Conservation (phyloP, 495 filamentous ascomycete species). For the Xeromyces bisporus region DNA sequence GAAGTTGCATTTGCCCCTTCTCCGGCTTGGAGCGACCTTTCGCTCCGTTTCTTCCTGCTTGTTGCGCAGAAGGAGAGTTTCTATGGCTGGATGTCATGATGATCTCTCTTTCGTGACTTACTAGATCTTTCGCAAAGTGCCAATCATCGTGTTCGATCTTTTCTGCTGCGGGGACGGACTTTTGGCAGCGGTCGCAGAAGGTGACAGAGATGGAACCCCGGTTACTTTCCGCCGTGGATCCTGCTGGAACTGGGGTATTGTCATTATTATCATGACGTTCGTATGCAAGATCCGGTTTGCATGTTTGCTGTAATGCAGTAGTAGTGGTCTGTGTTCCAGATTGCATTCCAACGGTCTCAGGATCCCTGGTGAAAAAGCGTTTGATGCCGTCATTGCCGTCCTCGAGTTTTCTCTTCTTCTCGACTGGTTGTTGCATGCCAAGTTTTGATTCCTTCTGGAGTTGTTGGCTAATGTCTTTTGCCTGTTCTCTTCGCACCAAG, state of each 20-base stretch:
- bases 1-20: slow-evolving; percentile 59
- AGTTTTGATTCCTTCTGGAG: slow-evolving; percentile 4
- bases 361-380: slow-evolving; percentile 17
- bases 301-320: slow-evolving; percentile 1
- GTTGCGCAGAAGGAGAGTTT: slow-evolving; percentile 8
- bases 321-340: slow-evolving; percentile 2
- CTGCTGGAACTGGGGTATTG: neutral
- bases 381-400: slow-evolving; percentile 16
- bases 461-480: slow-evolving; percentile 29
- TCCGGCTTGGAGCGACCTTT: slow-evolving; percentile 36
- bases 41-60: slow-evolving; percentile 12
- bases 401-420: slow-evolving; percentile 16
- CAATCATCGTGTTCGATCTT: slow-evolving; percentile 77
- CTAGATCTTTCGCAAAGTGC: slow-evolving; percentile 85
- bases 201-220: slow-evolving; percentile 29
- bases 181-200: slow-evolving; percentile 50
- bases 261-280: neutral
- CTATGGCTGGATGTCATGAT: too few species aligned
- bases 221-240: slow-evolving; percentile 1
- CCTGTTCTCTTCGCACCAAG: slow-evolving; percentile 61
- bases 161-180: slow-evolving; percentile 34
- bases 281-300: neutral
- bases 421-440: slow-evolving; percentile 1
- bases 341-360: slow-evolving; percentile 2
- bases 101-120: slow-evolving; percentile 38